phyloP scores from a whole-genome alignment of 192 early-diverging fungal species.

The Mortierella claussenii region DNA sequence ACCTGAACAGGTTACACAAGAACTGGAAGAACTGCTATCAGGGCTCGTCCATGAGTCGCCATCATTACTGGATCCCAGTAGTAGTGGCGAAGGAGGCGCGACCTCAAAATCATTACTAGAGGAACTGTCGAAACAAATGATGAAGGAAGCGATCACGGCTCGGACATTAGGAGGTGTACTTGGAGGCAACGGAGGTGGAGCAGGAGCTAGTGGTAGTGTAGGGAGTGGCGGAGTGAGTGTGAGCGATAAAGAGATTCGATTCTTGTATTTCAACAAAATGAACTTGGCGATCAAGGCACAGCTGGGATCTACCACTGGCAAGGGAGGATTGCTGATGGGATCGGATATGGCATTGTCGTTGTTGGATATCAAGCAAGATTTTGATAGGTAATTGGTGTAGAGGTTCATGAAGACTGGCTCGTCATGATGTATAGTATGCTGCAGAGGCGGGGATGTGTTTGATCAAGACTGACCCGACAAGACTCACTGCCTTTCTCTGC shows the following conservation, averaged over 20 bases:
- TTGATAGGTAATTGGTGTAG: conserved; percentile 59
- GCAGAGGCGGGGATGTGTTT: background rate
- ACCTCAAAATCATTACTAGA: conserved; percentile 22
- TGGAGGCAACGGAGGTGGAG: too few species aligned
- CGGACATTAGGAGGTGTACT: conserved; percentile 27
- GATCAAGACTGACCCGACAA: too few species aligned
- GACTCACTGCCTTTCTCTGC: too few species aligned
- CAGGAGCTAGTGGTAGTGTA: background rate
- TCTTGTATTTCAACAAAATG: conserved; percentile 60
- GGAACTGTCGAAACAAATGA: conserved; percentile 26
- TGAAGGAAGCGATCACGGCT: conserved; percentile 33
- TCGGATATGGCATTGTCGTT: conserved; percentile 63
- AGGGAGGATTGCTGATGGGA: conserved; percentile 51
- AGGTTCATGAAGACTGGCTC: too few species aligned
- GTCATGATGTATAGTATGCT: background rate
- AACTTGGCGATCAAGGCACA: conserved; percentile 64
- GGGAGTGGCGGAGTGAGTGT: background rate
- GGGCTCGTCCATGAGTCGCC: conserved; percentile 12
- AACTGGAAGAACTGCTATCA: conserved; percentile 31
- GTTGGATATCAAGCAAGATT: conserved; percentile 63
- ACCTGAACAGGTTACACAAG: conserved; percentile 31
- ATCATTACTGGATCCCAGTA: conserved; percentile 17
- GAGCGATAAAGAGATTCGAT: conserved; percentile 57
- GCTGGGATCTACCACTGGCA: conserved; percentile 29
- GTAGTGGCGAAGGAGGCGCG: background rate